Base-by-base conservation (phyloP, 2,329 filamentous ascomycete species). In the Calonectria honghensis region DNA sequence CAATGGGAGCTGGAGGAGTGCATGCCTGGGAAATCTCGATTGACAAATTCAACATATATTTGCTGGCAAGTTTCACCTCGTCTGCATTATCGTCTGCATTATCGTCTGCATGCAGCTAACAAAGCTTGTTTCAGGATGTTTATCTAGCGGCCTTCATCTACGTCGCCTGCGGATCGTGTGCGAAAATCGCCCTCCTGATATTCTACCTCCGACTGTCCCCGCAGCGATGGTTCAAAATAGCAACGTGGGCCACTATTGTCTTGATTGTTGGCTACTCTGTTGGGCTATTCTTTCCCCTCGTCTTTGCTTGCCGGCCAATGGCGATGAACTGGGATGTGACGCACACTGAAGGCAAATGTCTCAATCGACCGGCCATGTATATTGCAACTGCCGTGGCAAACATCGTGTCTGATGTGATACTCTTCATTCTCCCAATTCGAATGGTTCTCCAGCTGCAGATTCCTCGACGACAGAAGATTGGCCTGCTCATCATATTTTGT, bases 381-480 rank as follows among this genome's bases (percentile, higher is more conserved):
- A 86, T 90, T 39, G 84, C 86, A 45, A 89, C 88, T 18, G 87
- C 88, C 0, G 85, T 84, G 4, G 81, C 87, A 24, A 89, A 89
- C 73, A 88, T 90, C 59, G 70, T 85, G 20, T 88, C 87, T 10
- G 88, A 90, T 76, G 66, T 90, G 6, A 76, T 89, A 7, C 84
- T 89, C 20, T 88, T 89, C 63, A 76, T 84, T 0, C 77, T 90
- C 2, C 89, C 89, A 0, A 84, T 90, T 35, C 86, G 85, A 0
- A 87, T 88, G 45, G 82, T 90, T 0, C 78, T 87, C 32, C 83
- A 82, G n/a, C 78, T 90, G 0, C 85, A 87, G 64, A 85, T 90
- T 45, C 87, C 88, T 0, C 76, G 77, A 31, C 85, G 84, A 61
- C 88, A 90, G 72, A 90, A 89, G 77, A 72, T 89, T n/a, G 87